Percentiles rank a stretch among this genome's conserved stretches.
Evolutionary conservation across 2,329 filamentous ascomycete species (phyloP).

Genomic region (Aureobasidium sp.): DNA sequence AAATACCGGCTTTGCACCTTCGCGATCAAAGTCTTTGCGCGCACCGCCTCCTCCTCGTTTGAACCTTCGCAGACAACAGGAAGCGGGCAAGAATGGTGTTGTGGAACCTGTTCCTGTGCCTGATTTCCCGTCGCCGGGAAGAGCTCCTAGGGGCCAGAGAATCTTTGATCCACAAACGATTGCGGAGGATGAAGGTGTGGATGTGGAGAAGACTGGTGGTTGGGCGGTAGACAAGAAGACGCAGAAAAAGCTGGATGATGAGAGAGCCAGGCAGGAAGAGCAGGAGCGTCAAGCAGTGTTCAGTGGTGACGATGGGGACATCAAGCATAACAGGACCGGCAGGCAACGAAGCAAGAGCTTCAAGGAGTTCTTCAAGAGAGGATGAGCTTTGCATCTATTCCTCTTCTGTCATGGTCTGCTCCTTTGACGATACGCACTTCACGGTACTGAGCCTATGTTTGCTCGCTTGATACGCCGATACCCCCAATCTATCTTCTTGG

Average conservation of each 20-base stretch:
- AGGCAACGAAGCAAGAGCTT: constrained; percentile 10
- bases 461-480: background rate
- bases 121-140: constrained; percentile 7
- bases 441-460: background rate
- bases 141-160: background rate
- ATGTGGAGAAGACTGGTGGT: constrained; percentile 5
- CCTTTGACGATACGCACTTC: background rate
- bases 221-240: constrained; percentile 11
- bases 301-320: background rate
- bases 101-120: background rate
- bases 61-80: background rate
- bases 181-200: constrained; percentile 9
- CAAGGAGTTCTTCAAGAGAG: constrained; percentile 11
- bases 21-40: constrained; percentile 5
- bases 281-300: constrained; percentile 1
- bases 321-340: constrained; percentile 1
- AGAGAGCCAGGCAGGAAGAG: constrained; percentile 1
- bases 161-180: constrained; percentile 12
- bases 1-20: constrained; percentile 9
- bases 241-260: constrained; percentile 11
- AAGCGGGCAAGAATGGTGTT: background rate
- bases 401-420: no score
- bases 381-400: background rate
- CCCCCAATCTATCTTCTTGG: background rate
- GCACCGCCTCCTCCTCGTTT: constrained; percentile 5